Evolutionary conservation across 2,329 filamentous ascomycete genomes (phyloP).

Genomic region (Cordyceps cateniannulata): DNA sequence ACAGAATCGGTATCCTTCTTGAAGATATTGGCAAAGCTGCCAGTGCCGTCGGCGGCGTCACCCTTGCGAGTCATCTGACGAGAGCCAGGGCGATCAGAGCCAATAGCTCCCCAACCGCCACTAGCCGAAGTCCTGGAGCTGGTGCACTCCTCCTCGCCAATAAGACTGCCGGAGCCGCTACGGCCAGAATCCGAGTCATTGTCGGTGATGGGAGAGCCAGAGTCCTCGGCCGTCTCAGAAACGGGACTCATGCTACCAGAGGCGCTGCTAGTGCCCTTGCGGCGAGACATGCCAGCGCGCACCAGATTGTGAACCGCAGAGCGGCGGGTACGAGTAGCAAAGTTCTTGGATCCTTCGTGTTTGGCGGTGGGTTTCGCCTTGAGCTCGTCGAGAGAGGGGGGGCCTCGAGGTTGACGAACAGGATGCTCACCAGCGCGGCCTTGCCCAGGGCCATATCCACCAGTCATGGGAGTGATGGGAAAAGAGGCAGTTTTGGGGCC

Average conservation of each 20-base stretch:
- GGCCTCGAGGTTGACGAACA: constrained; percentile 83
- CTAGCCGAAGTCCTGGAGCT: constrained; percentile 73
- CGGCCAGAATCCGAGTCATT: constrained; percentile 67
- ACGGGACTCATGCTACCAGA: constrained; percentile 80
- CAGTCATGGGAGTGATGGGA: constrained; percentile 72
- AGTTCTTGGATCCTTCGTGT: constrained; percentile 96
- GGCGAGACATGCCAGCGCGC: constrained; percentile 79
- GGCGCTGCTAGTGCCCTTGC: constrained; percentile 65
- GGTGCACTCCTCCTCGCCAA: constrained; percentile 62
- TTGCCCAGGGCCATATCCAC: constrained; percentile 88
- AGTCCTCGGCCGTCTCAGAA: constrained; percentile 67
- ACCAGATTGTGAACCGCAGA: constrained; percentile 89
- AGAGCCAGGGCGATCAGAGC: constrained; percentile 73
- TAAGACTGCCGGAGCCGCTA: constrained; percentile 73
- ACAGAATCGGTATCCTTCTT: constrained; percentile 51
- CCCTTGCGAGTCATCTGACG: constrained; percentile 59
- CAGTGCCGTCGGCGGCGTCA: constrained; percentile 51
- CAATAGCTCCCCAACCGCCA: constrained; percentile 70
- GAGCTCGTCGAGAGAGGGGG: constrained; percentile 86
- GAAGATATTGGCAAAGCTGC: constrained; percentile 59
- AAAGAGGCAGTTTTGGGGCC: constrained; percentile 75
- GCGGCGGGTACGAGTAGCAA: constrained; percentile 84
- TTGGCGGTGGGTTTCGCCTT: constrained; percentile 83
- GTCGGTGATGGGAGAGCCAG: constrained; percentile 63
- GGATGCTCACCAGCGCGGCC: constrained; percentile 92